phyloP scores from a whole-genome alignment of 148 eudicot species.

The Amaranthus cruentus region DNA sequence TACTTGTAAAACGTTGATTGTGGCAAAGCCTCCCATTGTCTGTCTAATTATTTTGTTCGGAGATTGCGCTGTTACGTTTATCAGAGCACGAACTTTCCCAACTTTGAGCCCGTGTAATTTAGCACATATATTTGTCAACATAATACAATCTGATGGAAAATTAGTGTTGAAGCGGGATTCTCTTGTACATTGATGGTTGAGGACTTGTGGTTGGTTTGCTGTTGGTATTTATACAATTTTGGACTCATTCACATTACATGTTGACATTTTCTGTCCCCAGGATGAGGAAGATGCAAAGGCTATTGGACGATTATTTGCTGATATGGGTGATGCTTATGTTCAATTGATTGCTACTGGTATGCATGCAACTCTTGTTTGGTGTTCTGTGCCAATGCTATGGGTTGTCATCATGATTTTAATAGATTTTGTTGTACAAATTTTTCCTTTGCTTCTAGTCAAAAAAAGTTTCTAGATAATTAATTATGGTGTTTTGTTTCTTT shows the following conservation, averaged over 20 bases:
- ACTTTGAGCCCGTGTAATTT: neutral
- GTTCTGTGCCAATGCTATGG: conserved; percentile 6
- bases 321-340: conserved; percentile 97
- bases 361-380: conserved; percentile 13
- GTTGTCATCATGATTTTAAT: conserved; percentile 12
- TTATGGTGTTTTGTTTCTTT: neutral
- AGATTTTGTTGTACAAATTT: neutral
- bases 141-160: neutral
- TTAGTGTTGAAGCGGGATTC: neutral
- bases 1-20: neutral
- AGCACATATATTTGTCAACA: neutral
- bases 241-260: conserved; percentile 4
- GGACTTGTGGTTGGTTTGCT: neutral
- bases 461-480: neutral
- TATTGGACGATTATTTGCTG: conserved; percentile 95
- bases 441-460: neutral
- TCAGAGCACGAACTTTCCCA: neutral
- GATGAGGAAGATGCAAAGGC: conserved; percentile 99
- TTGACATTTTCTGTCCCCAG: conserved; percentile 33
- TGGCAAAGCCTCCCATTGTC: neutral
- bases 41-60: neutral
- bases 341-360: conserved; percentile 91
- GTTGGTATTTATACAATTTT: conserved; percentile 1
- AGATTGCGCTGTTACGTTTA: neutral
- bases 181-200: neutral